Base-by-base conservation (phyloP, 768 basidiomycete species). In the Suillus ampliporus region DNA sequence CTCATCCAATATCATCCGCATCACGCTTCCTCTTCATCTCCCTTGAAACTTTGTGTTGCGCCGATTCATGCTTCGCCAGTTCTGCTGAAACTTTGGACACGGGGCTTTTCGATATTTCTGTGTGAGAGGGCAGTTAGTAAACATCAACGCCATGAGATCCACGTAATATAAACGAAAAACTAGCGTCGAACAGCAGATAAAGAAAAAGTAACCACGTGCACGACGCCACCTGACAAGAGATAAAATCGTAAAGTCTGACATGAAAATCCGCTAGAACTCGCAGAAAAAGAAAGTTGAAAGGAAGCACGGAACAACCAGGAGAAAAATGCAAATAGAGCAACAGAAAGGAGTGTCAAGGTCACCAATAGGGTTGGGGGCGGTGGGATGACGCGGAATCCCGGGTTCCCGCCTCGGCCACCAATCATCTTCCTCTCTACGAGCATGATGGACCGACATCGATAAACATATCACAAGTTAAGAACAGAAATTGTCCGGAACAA, bases 21-120 rank as follows among this genome's bases (percentile, higher is more conserved):
- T 95, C 93, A 46, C 93, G 84, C 80, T 94, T 95, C 68, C 94
- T 84, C 82, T 96, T 97, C 95, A 97, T 97, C 77, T 97, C 95
- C 71, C 89, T 82, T 60, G 95, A 91, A 47, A 97, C 89, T 72
- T 89, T 89, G 73, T 95, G 92, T 76, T 94, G 93, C 6, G 96
- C 95, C 1, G 94, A 80, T 71, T 95, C 94, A 74, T 99, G 97
- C 69, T 91, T 89, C 14, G 92, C 94, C 61, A 99, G 80, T 72
- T 99, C 96, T 7, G 83, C 75, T 9, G 96, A 85, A 60, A 97
- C 90, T 74, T 95, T 95, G 13, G 91, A 94, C 65, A 95, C 90
- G 0, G 95, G 95, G 66, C 91, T 94, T 83, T 98, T 98, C 19
- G 89, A 89, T 68, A 97, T 95, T 78, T 98, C 95, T 92, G 75